Conservation (phyloP, 1,284 basidiomycete species). For the Ganoderma leucocontextum region DNA sequence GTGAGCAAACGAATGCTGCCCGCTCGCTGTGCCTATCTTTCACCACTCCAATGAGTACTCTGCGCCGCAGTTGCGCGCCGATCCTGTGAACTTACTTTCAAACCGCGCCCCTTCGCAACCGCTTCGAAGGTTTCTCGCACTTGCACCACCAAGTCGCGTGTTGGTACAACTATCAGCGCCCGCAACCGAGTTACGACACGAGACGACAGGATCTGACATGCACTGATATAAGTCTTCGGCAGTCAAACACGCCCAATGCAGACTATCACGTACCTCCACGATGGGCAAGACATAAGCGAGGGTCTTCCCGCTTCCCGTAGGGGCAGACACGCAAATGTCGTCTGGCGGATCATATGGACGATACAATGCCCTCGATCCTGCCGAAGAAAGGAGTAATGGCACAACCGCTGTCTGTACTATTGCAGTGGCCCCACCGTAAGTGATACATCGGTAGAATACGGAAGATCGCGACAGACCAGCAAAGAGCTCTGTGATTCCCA, state of each 20-base stretch:
- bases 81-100: slow-evolving; percentile 66
- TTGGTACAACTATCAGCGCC: slow-evolving; percentile 94
- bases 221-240: background rate
- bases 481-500: slow-evolving; percentile 86
- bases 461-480: slow-evolving; percentile 68
- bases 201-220: slow-evolving; percentile 68
- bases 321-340: slow-evolving; percentile 97
- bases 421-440: slow-evolving; percentile 16
- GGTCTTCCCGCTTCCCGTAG: slow-evolving; percentile 97
- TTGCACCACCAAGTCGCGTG: slow-evolving; percentile 94
- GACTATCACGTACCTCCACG: slow-evolving; percentile 68
- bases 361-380: slow-evolving; percentile 62
- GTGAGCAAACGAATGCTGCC: slow-evolving; percentile 85
- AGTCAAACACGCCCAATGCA: too few species aligned
- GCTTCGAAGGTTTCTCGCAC: slow-evolving; percentile 92
- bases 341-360: slow-evolving; percentile 74
- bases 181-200: slow-evolving; percentile 85
- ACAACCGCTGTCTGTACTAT: slow-evolving; percentile 86
- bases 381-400: slow-evolving; percentile 72
- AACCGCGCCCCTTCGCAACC: slow-evolving; percentile 83
- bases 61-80: background rate
- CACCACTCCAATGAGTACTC: rapidly evolving
- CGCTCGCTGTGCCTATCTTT: slow-evolving; percentile 82
- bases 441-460: slow-evolving; percentile 13
- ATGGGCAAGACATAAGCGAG: slow-evolving; percentile 94